These are phyloP conservation scores for Davidsoniella australis DNA, from an alignment of 2,329 filamentous ascomycete genomes.

Conservation along the genomic window DNA sequence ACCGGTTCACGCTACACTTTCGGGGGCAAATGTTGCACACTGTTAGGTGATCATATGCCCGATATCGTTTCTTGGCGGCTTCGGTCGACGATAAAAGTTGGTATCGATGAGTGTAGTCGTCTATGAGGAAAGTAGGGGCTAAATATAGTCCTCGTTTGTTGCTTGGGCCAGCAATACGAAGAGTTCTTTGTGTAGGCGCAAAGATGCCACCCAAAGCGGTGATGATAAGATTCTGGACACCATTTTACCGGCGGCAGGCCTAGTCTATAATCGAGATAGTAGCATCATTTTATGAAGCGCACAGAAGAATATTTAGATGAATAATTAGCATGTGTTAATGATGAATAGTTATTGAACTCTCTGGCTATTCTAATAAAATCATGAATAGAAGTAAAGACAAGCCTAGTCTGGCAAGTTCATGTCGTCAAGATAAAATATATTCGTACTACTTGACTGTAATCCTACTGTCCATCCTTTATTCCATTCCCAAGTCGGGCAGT, in stretches of 20 bases:
- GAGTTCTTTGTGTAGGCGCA: constrained; percentile 10
- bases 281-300: too few relatives aligned
- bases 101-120: constrained; percentile 58
- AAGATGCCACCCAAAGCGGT: neutral
- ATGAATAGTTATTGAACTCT: too few relatives aligned
- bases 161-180: constrained; percentile 35
- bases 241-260: too few relatives aligned
- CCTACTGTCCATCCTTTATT: too few relatives aligned
- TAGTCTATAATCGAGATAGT: too few relatives aligned
- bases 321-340: too few relatives aligned
- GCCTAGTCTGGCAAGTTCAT: too few relatives aligned
- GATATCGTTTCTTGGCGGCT: constrained; percentile 54
- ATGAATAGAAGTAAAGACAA: neutral
- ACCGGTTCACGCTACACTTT: constrained; percentile 64
- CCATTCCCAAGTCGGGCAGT: too few relatives aligned
- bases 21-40: constrained; percentile 73
- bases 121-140: constrained; percentile 41
- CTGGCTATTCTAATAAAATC: neutral
- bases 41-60: constrained; percentile 55
- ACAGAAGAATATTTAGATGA: too few relatives aligned
- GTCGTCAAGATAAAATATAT: too few relatives aligned
- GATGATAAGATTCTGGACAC: neutral
- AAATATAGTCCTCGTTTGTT: constrained; percentile 13
- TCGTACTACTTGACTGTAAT: too few relatives aligned
- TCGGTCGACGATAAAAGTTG: constrained; percentile 50